phyloP scores from a whole-genome alignment of 2,329 filamentous ascomycete species.

The Aureobasidium subglaciale region DNA sequence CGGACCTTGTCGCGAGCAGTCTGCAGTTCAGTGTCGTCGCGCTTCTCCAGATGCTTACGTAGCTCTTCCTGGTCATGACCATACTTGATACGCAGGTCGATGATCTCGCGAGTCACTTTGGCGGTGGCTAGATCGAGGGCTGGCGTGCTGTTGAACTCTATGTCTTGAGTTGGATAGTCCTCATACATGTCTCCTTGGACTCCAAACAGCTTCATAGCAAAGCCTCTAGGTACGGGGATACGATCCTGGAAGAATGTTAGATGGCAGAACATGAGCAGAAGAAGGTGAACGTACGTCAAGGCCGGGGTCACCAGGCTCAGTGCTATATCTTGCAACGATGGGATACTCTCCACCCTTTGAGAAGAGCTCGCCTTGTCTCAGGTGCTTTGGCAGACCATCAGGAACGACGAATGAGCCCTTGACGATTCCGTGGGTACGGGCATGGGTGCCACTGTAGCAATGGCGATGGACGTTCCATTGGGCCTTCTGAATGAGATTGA shows the following conservation, averaged over 20 bases:
- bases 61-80: conserved; percentile 33
- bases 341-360: conserved; percentile 27
- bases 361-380: conserved; percentile 38
- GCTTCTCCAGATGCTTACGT: conserved; percentile 35
- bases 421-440: conserved; percentile 42
- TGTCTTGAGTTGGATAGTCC: conserved; percentile 35
- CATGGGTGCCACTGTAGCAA: conserved; percentile 37
- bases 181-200: conserved; percentile 39
- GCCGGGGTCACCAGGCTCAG: conserved; percentile 33
- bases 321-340: conserved; percentile 33
- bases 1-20: conserved; percentile 33
- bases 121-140: conserved; percentile 41
- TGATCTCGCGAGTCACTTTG: conserved; percentile 40
- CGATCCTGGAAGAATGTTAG: conserved; percentile 25
- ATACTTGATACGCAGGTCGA: conserved; percentile 35
- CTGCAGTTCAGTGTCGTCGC: conserved; percentile 34
- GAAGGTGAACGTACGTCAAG: conserved; percentile 26
- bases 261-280: no score
- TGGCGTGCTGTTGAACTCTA: conserved; percentile 45
- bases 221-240: conserved; percentile 40
- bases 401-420: conserved; percentile 40
- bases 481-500: conserved; percentile 40
- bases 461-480: conserved; percentile 38
- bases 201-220: conserved; percentile 45
- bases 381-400: conserved; percentile 36